Percentiles rank a stretch among this genome's conserved stretches.
Conservation (phyloP, 148 eudicot species). For the Limonium bicolor region DNA sequence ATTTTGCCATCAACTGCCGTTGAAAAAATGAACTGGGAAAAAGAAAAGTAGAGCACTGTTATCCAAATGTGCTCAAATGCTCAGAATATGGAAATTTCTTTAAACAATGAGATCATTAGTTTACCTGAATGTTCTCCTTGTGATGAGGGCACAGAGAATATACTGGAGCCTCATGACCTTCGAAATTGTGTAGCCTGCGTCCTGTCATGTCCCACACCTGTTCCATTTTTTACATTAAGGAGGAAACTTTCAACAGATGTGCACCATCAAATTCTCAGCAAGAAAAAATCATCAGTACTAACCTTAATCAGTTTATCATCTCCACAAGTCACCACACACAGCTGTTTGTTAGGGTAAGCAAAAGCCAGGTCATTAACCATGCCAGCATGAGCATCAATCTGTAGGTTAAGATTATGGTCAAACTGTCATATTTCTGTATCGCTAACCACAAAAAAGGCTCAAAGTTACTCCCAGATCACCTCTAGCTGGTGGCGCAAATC, state of each 20-base stretch:
- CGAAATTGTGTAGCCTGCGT: conserved; percentile 26
- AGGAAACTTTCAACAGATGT: background rate
- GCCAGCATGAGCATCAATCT: conserved; percentile 66
- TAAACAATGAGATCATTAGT: background rate
- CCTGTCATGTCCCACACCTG: conserved; percentile 61
- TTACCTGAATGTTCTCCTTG: conserved; percentile 47
- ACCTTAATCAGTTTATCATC: conserved; percentile 69
- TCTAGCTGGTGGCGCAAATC: conserved; percentile 55
- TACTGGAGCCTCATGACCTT: conserved; percentile 58
- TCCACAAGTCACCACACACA: conserved; percentile 49
- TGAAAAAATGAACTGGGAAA: conserved; percentile 45
- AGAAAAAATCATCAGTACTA: conserved; percentile 1
- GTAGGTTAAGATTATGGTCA: too few species aligned
- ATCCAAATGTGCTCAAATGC: background rate
- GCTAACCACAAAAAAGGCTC: too few species aligned
- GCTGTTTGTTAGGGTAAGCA: conserved; percentile 31
- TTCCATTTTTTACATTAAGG: conserved; percentile 7
- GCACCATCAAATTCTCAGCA: background rate
- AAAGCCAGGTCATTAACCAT: conserved; percentile 50
- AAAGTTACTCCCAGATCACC: conserved; percentile 24
- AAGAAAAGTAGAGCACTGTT: background rate
- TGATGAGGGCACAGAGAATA: conserved; percentile 52
- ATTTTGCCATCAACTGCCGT: conserved; percentile 64
- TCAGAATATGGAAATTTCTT: background rate
- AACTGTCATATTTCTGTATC: too few species aligned